Base-by-base conservation (phyloP, 352 stramenopile genomes). In the Aphanomyces euteiches region DNA sequence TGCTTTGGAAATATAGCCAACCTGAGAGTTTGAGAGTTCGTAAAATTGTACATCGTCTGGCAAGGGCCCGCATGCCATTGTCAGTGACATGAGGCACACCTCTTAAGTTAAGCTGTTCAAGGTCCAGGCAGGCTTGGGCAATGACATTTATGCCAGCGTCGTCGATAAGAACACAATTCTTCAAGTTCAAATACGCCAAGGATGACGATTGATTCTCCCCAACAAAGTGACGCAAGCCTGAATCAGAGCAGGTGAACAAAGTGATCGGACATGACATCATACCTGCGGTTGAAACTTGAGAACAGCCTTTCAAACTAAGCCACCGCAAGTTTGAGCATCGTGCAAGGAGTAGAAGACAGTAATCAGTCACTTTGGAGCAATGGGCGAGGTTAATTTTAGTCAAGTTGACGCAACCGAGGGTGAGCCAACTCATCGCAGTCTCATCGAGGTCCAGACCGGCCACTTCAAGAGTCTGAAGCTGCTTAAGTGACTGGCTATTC, bases 361-460 rank as follows among this genome's bases (percentile, higher is more conserved):
- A 87, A 64, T 90, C 84, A 21, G 78, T 84, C 34, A 92, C 12
- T 38, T 72, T 41, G 15, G 67, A 76, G 66, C 84, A 89, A 1
- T 81, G 77, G 28, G 79, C 69, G 4, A 92, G 71, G 45, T 82
- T 77, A n/a, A 92, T 69, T 5, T 66, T 41, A 59, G 82, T 66
- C 7, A 90, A 74, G 7, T 43, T 39, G 4, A 10, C 43, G 39
- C 83, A 90, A 17, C 83, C 84, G 60, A 84, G 84, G 7, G 76
- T 73, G 63, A 92, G 88, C 84, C 84, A 92, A 57, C 82, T 90
- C 13, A 88, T 76, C 3, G 74, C 79, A 0, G 83, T 88, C 67
- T 90, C 84, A 36, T 92, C 82, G 45, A 92, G 75, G 0, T 66
- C 41, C 0, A 90, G 68, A 0, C 76, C 81, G 0, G 74, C 74